A percentile compares a stretch with the other conserved stretches of the same genome.
phyloP scores from a whole-genome alignment of 202 grass and related monocot species.

The Carex sylvatica region DNA sequence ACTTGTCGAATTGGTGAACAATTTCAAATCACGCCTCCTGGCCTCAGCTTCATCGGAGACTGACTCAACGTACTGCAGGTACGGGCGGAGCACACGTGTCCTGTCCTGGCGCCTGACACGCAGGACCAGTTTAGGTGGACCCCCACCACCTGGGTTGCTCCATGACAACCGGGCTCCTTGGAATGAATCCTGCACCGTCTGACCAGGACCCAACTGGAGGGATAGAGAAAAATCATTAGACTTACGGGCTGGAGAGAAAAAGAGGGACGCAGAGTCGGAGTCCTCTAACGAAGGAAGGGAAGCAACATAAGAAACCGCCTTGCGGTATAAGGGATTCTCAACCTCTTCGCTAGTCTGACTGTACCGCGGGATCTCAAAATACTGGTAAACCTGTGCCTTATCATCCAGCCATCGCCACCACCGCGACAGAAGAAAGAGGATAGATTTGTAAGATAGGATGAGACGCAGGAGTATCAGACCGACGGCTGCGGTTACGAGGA shows the following conservation, averaged over 20 bases:
- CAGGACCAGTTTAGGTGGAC: conserved; percentile 37
- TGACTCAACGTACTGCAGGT: conserved; percentile 81
- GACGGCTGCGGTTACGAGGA: conserved; percentile 15
- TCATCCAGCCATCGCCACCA: conserved; percentile 55
- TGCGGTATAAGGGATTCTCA: conserved; percentile 64
- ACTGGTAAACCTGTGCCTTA: conserved; percentile 52
- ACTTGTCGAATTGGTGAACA: conserved; percentile 41
- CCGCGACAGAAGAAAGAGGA: conserved; percentile 33
- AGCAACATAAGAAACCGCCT: conserved; percentile 50
- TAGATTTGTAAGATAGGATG: conserved; percentile 51
- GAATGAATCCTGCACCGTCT: conserved; percentile 54
- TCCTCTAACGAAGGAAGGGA: conserved; percentile 62
- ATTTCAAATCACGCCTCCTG: conserved; percentile 40
- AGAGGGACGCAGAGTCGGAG: conserved; percentile 37
- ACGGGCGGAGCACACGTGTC: conserved; percentile 65
- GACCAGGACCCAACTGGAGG: conserved; percentile 39
- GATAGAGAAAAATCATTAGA: conserved; percentile 44
- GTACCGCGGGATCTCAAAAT: conserved; percentile 51
- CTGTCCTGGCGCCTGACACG: conserved; percentile 72
- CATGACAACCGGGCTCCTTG: conserved; percentile 63
- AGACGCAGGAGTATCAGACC: conserved; percentile 39
- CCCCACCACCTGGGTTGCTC: conserved; percentile 19
- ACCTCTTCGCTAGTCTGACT: conserved; percentile 14
- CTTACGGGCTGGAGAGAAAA: conserved; percentile 35
- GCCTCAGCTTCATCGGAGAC: conserved; percentile 72